Conservation (phyloP, 2,329 filamentous ascomycete species). For the Monosporascus sp. region DNA sequence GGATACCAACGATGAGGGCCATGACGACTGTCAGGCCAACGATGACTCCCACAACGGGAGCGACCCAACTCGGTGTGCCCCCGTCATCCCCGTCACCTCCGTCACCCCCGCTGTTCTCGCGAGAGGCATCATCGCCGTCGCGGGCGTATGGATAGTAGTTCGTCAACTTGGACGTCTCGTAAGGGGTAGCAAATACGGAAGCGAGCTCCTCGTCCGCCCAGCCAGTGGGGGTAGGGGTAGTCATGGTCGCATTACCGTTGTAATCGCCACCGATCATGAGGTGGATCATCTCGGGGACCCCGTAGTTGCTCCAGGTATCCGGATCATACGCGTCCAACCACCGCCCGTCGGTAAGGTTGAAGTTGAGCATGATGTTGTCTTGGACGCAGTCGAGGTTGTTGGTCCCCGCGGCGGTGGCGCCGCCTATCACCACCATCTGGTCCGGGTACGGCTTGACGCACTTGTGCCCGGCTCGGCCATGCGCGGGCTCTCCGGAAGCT, state of each 20-base stretch:
- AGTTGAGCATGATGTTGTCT: constrained; percentile 49
- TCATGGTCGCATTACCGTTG: constrained; percentile 64
- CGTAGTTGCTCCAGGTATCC: constrained; percentile 57
- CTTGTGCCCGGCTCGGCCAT: constrained; percentile 64
- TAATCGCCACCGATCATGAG: constrained; percentile 62
- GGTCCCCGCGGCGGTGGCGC: constrained; percentile 41
- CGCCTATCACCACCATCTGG: constrained; percentile 76
- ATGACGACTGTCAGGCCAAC: constrained; percentile 53
- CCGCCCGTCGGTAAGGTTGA: constrained; percentile 63
- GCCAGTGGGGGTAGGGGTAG: constrained; percentile 52
- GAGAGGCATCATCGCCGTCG: constrained; percentile 24
- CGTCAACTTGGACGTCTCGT: constrained; percentile 51
- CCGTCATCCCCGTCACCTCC: constrained; percentile 30
- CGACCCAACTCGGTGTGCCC: constrained; percentile 51
- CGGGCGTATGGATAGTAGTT: constrained; percentile 56
- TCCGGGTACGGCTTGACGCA: constrained; percentile 72
- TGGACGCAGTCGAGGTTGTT: constrained; percentile 38
- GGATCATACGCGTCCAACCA: constrained; percentile 72
- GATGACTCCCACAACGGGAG: constrained; percentile 57
- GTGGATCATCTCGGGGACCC: constrained; percentile 60
- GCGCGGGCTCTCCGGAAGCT: constrained; percentile 37
- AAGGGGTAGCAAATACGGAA: constrained; percentile 48
- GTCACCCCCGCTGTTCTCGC: constrained; percentile 14
- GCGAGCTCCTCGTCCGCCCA: constrained; percentile 47
- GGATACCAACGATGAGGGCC: constrained; percentile 42